These are phyloP conservation scores for Talaromyces sp. DNA, from an alignment of 2,329 filamentous ascomycete species.

Conservation along the genomic window DNA sequence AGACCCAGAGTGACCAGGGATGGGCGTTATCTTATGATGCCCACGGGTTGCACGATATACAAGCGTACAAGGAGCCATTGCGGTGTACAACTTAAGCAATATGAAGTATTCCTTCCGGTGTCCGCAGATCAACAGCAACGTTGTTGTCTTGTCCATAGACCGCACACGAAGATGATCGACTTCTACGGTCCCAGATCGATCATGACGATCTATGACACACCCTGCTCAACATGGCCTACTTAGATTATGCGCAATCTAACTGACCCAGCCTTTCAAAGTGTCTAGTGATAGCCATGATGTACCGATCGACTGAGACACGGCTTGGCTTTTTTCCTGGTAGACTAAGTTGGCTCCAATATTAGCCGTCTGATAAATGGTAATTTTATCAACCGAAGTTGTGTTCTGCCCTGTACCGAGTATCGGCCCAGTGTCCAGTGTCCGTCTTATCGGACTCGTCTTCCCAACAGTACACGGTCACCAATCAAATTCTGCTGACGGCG, in stretches of 20 bases:
- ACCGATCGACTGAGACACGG: slow-evolving; percentile 2
- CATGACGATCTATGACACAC: neutral
- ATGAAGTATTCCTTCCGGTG: neutral
- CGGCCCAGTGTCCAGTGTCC: neutral
- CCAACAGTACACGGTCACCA: neutral
- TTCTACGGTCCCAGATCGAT: neutral
- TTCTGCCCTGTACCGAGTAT: neutral
- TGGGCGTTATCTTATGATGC: neutral
- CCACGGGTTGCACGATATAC: neutral
- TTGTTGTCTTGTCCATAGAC: neutral
- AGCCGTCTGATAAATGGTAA: neutral
- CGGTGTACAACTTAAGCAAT: neutral
- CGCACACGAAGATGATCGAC: neutral
- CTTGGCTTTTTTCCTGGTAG: neutral
- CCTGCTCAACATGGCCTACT: neutral
- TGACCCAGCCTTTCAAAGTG: neutral
- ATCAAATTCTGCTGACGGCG: neutral
- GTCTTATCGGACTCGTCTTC: neutral
- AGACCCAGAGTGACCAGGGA: slow-evolving; percentile 1
- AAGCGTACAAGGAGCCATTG: neutral
- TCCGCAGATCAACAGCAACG: neutral
- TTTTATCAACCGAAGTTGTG: neutral
- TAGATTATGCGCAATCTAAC: neutral
- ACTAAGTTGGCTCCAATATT: neutral
- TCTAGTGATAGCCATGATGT: neutral